Base-by-base conservation (phyloP, 176 grass and related monocot genomes). In the Raddia distichophylla region DNA sequence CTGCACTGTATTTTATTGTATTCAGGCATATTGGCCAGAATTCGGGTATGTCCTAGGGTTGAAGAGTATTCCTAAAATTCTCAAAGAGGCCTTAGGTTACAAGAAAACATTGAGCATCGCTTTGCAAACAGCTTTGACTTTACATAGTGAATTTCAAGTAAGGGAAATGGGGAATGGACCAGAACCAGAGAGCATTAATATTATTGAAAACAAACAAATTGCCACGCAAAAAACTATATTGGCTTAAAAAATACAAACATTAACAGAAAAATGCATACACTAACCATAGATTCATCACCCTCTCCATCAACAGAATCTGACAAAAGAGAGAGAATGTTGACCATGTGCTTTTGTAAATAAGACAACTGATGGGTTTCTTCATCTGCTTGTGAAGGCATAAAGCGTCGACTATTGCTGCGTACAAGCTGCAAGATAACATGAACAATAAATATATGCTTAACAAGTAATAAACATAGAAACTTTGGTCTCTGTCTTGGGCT, bases 311-410 rank as follows among this genome's bases (percentile, higher is more conserved):
- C 71, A 82, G 91, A 82, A 82, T 93, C 89, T 34, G 96, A 83
- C 80, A 99, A 89, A 83, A 99, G 76, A 79, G 82, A 74, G 49
- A 99, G 70, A 60, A 99, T 86, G 51, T 95, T 99, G 54, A 82
- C 68, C 89, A 99, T 91, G 73, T 99, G 96, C 83, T 93, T 99
- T 65, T 99, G 96, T 59, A 99, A 78, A 88, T 99, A 99, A 7
- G 93, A 99, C 72, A 99, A 81, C 14, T 99, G 96, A 84, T 99
- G 96, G 55, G 87, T 22, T 89, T 99, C 96, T 91, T 99, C 96
- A 50, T 99, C 96, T 35, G 82, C 68, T 95, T 99, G 96, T 5
- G 96, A 99, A 76, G 93, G 96, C 88, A 98, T 85, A 84, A 88
- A 99, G 47, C 91, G 89, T 34, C 96, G 91, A 35, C 96, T 99